These are phyloP conservation scores for Cyclocybe cylindracea DNA, from an alignment of 768 basidiomycete species.

Conservation along the genomic window DNA sequence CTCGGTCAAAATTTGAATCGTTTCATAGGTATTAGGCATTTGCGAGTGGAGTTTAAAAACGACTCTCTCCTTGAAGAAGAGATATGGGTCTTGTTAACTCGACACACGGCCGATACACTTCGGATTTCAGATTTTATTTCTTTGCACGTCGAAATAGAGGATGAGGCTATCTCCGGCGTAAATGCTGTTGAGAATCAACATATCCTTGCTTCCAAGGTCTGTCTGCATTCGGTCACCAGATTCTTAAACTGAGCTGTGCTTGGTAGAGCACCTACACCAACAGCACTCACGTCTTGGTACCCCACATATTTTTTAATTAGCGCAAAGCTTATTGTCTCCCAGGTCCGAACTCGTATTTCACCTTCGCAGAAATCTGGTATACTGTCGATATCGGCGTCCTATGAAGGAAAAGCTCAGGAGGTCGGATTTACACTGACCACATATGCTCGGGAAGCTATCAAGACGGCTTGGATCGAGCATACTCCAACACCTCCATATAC, in stretches of 20 bases:
- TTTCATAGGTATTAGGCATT: conserved; percentile 41
- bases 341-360: conserved; percentile 40
- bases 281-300: conserved; percentile 49
- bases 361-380: conserved; percentile 34
- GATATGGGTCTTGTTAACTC: conserved; percentile 80
- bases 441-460: conserved; percentile 41
- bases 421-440: conserved; percentile 71
- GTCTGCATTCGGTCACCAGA: background rate
- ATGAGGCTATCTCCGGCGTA: conserved; percentile 28
- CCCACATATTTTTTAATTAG: conserved; percentile 6
- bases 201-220: conserved; percentile 41
- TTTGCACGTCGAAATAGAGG: conserved; percentile 53
- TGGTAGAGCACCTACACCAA: conserved; percentile 53
- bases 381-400: conserved; percentile 62
- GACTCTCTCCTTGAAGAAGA: conserved; percentile 38
- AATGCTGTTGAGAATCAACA: conserved; percentile 24
- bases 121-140: conserved; percentile 69
- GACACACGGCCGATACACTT: conserved; percentile 68
- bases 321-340: background rate
- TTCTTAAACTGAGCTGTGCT: background rate
- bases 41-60: conserved; percentile 33
- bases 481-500: conserved; percentile 38
- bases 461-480: conserved; percentile 50
- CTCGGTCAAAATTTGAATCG: background rate
- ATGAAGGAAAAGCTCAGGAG: conserved; percentile 63